Conservation (phyloP, 495 filamentous ascomycete genomes). For the Penicillium macrosclerotiorum region DNA sequence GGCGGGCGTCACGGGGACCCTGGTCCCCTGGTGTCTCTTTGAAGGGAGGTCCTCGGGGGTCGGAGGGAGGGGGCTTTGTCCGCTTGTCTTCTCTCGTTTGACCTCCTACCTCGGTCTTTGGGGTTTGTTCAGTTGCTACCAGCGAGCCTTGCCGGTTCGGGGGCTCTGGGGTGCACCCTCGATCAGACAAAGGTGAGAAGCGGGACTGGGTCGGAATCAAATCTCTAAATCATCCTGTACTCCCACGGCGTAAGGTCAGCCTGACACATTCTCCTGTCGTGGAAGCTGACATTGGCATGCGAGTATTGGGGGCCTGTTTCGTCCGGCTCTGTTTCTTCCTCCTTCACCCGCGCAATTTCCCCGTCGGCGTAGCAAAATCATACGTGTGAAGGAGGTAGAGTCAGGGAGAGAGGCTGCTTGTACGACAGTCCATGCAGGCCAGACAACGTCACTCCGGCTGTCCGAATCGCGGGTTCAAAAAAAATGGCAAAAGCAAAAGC, state of each 20-base stretch:
- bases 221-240: slow-evolving; percentile 36
- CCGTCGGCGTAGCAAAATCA: no score
- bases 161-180: slow-evolving; percentile 11
- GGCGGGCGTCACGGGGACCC: slow-evolving; percentile 1
- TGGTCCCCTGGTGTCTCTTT: slow-evolving; percentile 7
- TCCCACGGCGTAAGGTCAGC: slow-evolving; percentile 17
- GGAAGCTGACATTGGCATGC: slow-evolving; percentile 11
- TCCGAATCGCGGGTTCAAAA: background rate
- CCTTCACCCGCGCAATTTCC: no score
- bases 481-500: no score
- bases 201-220: slow-evolving; percentile 20
- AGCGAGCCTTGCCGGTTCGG: no score
- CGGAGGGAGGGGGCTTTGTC: no score
- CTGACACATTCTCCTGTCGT: background rate
- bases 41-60: slow-evolving; percentile 1
- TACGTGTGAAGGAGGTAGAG: no score
- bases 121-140: no score
- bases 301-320: slow-evolving; percentile 14
- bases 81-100: slow-evolving; percentile 9
- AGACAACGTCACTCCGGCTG: slow-evolving; percentile 13
- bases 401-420: no score
- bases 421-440: slow-evolving; percentile 1
- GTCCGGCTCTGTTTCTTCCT: no score
- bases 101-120: slow-evolving; percentile 1
- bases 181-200: slow-evolving; percentile 10